Conservation (phyloP, 164 flowering plant genomes). For the Euptelea pleiosperma region DNA sequence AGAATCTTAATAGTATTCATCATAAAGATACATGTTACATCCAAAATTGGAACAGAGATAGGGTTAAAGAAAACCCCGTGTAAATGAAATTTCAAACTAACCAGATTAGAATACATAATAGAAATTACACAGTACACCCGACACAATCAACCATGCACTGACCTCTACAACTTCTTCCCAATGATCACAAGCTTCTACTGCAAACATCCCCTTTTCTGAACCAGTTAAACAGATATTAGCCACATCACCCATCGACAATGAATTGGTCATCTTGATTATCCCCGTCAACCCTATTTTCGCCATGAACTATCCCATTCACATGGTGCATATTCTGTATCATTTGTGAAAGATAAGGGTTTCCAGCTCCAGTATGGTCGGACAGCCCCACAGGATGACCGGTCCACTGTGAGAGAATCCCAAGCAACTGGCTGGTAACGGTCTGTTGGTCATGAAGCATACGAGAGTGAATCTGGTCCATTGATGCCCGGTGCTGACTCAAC, state of each 20-base stretch:
- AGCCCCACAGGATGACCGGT: slow-evolving; percentile 65
- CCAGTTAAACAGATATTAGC: neutral
- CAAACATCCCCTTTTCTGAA: neutral
- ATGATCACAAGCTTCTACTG: neutral
- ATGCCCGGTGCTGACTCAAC: slow-evolving; percentile 63
- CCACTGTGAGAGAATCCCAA: slow-evolving; percentile 83
- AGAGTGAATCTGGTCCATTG: slow-evolving; percentile 75
- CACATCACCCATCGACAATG: slow-evolving; percentile 68
- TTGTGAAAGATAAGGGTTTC: slow-evolving; percentile 76
- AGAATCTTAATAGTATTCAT: slow-evolving; percentile 7
- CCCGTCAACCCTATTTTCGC: slow-evolving; percentile 65
- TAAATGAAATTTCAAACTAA: slow-evolving; percentile 10
- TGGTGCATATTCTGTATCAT: slow-evolving; percentile 88
- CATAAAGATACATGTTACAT: slow-evolving; percentile 6
- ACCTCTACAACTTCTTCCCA: slow-evolving; percentile 5
- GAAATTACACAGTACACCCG: neutral
- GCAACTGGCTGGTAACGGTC: slow-evolving; percentile 59
- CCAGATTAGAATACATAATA: slow-evolving; percentile 16
- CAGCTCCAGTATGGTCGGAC: slow-evolving; percentile 63
- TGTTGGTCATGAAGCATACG: slow-evolving; percentile 84
- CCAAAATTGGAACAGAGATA: slow-evolving; percentile 1
- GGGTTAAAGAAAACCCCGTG: neutral
- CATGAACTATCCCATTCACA: slow-evolving; percentile 77
- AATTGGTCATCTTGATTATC: slow-evolving; percentile 89
- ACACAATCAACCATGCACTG: neutral